Evolutionary conservation across 345 rosid genomes (phyloP).

Genomic region (Gossypium ekmanianum): DNA sequence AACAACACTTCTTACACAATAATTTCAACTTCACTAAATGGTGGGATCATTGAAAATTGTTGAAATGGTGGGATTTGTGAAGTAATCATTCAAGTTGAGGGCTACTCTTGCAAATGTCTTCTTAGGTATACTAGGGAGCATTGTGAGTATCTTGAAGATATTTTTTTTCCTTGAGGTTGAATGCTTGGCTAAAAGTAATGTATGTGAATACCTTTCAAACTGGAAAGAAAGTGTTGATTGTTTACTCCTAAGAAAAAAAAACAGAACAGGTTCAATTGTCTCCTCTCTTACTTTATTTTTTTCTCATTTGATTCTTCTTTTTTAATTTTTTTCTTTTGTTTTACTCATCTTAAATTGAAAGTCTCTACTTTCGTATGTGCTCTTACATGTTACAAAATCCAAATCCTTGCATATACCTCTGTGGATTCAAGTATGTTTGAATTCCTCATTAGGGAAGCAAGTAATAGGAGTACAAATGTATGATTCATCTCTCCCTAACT

Average conservation of each 20-base stretch:
- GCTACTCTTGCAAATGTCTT: slow-evolving; percentile 29
- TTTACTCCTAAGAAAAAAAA: background rate
- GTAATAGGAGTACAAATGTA: slow-evolving; percentile 6
- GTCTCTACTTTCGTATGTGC: too few relatives aligned
- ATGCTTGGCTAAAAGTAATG: background rate
- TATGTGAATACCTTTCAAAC: slow-evolving; percentile 16
- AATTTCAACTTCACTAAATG: background rate
- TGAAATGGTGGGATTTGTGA: slow-evolving; percentile 30
- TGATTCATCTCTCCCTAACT: background rate
- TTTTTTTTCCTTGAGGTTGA: background rate
- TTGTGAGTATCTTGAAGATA: slow-evolving; percentile 21
- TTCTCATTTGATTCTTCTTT: background rate
- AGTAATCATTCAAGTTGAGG: slow-evolving; percentile 38
- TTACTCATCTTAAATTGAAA: too few relatives aligned
- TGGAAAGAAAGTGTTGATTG: slow-evolving; percentile 13
- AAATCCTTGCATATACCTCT: slow-evolving; percentile 16
- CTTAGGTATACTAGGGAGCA: slow-evolving; percentile 21
- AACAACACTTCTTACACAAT: background rate
- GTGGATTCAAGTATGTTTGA: slow-evolving; percentile 8
- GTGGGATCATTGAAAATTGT: background rate
- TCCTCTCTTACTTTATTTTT: background rate
- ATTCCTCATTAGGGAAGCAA: slow-evolving; percentile 2
- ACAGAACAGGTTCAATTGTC: background rate
- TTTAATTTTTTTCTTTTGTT: too few relatives aligned
- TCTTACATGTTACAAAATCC: too few relatives aligned